phyloP scores from a whole-genome alignment of 129 eudicot species.

The Arctium minus region DNA sequence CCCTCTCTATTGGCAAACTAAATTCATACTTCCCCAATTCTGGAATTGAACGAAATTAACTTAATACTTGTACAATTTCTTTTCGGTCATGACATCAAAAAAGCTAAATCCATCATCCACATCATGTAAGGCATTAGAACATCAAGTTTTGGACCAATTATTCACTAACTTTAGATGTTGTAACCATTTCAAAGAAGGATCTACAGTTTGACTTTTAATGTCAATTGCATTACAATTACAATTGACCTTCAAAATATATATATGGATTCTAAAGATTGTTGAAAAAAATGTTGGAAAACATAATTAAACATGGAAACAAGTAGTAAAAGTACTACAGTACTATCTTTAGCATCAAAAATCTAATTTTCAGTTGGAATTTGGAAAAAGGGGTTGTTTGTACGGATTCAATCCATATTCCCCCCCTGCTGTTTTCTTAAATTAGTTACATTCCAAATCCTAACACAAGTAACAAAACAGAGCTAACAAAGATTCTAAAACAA shows the following conservation, averaged over 20 bases:
- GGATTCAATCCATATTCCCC: neutral
- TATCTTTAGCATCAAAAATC: neutral
- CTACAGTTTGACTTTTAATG: neutral
- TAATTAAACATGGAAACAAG: neutral
- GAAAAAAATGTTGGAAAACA: neutral
- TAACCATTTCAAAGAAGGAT: neutral
- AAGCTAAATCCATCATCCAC: neutral
- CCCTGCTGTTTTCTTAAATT: constrained; percentile 8
- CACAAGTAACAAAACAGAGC: neutral
- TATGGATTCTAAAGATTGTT: neutral
- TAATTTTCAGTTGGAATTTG: neutral
- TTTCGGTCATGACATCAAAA: neutral
- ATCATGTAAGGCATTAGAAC: neutral
- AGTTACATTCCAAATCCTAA: constrained; percentile 4
- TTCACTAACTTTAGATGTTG: neutral
- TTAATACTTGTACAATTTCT: neutral
- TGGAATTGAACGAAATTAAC: neutral
- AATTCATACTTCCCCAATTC: neutral
- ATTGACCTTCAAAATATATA: neutral
- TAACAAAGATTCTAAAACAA: neutral
- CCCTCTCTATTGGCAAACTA: neutral
- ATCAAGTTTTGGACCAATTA: neutral
- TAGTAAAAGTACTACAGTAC: neutral
- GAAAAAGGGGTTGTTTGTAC: neutral
- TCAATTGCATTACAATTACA: neutral